Conservation (phyloP, 768 basidiomycete species). For the Amanita exitialis region DNA sequence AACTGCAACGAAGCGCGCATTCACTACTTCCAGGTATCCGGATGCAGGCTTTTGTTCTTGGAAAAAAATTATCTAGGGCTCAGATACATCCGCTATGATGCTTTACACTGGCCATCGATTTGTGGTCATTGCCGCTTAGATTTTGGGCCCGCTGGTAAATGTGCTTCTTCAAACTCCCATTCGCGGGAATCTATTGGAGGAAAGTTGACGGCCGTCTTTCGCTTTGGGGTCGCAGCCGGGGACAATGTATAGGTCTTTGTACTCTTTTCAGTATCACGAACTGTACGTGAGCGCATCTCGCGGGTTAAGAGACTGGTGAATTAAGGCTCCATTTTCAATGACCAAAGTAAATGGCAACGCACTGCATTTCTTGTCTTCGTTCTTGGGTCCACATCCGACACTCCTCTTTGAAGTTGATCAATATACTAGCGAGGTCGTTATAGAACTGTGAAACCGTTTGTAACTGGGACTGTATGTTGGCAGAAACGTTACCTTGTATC, state of each 20-base stretch:
- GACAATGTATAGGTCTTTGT: neutral
- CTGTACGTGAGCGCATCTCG: conserved; percentile 19
- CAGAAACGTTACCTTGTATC: conserved; percentile 51
- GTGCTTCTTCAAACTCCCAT: conserved; percentile 43
- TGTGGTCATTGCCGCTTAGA: neutral
- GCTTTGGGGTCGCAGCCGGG: neutral
- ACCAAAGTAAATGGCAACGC: conserved; percentile 15
- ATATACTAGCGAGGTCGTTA: conserved; percentile 67
- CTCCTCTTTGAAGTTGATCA: conserved; percentile 64
- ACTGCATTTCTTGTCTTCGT: conserved; percentile 72
- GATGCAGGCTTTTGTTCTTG: too few species aligned
- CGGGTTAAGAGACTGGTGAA: conserved; percentile 21
- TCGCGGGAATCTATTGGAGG: conserved; percentile 39
- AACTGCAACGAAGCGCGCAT: too few species aligned
- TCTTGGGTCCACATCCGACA: conserved; percentile 68
- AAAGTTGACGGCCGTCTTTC: conserved; percentile 24
- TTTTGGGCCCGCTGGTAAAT: conserved; percentile 31
- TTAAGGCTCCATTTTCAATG: conserved; percentile 16
- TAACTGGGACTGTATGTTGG: neutral
- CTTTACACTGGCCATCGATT: too few species aligned
- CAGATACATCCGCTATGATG: too few species aligned
- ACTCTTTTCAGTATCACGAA: neutral
- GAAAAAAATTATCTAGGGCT: too few species aligned
- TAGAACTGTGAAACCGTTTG: conserved; percentile 58
- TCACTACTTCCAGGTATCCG: too few species aligned